Evolutionary conservation across 768 basidiomycete genomes (phyloP).

Genomic region (Xerocomus brunneocitrinus): DNA sequence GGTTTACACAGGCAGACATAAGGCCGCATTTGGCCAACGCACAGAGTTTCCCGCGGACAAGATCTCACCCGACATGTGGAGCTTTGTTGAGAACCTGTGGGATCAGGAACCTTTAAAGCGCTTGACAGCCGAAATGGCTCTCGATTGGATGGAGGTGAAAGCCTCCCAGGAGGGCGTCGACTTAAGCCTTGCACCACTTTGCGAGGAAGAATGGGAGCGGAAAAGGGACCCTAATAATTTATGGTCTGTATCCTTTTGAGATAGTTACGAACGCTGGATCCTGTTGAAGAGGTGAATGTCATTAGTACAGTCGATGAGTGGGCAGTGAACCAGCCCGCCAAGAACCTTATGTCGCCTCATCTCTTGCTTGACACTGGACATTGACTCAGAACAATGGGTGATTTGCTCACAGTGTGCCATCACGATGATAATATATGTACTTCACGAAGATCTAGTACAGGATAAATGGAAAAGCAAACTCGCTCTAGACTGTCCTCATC

Average conservation of each 20-base stretch:
- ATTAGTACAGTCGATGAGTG: too few relatives aligned
- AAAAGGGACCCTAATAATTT: slow-evolving; percentile 5
- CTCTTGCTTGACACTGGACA: too few relatives aligned
- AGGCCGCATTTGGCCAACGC: slow-evolving; percentile 1
- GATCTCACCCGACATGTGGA: slow-evolving; percentile 25
- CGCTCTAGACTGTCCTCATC: neutral
- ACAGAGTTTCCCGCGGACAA: slow-evolving; percentile 14
- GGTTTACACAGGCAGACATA: slow-evolving; percentile 14
- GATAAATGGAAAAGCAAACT: too few relatives aligned
- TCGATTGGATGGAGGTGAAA: slow-evolving; percentile 25
- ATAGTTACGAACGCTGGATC: neutral
- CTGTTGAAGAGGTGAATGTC: too few relatives aligned
- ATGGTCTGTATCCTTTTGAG: slow-evolving; percentile 13
- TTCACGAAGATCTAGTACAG: neutral
- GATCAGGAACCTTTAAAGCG: slow-evolving; percentile 11
- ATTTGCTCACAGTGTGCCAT: too few relatives aligned
- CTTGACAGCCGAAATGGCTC: slow-evolving; percentile 18
- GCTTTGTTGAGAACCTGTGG: slow-evolving; percentile 31
- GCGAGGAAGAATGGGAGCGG: slow-evolving; percentile 18
- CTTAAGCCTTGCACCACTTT: slow-evolving; percentile 1
- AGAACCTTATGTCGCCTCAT: too few relatives aligned
- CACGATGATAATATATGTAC: neutral
- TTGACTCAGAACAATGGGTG: too few relatives aligned
- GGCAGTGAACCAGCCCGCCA: too few relatives aligned
- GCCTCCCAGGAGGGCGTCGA: slow-evolving; percentile 5